Evolutionary conservation across 2,329 filamentous ascomycete species (phyloP), one percentile per base, ranked within the genome.

Genomic region (Phyllosticta ampelicida): DNA sequence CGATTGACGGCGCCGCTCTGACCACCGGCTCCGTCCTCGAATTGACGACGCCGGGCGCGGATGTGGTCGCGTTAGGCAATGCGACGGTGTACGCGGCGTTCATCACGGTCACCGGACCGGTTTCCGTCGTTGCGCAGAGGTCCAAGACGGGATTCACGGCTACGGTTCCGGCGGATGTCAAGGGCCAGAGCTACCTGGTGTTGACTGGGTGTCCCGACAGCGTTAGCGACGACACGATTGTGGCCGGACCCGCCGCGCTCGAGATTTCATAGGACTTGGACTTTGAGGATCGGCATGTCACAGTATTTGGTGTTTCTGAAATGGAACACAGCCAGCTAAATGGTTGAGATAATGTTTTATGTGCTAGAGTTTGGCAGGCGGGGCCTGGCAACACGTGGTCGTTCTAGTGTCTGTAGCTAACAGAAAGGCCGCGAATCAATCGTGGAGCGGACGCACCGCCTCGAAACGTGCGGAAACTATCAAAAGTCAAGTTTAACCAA

Each of bases 101-200:
- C 64, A 66, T 73, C 50, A 65, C 66, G 23, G 71, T 74, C 11
- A 65, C 68, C n/a, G 72, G 71, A 10, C 71, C 72, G 1, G 66
- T 68, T 23, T 71, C 70, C 18, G 57, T 60, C 2, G 62, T 62
- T 26, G 66, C 65, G 5, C 66, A 51, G 9, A 53, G 66, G 28
- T 65, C 64, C 29, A 60, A 63, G 3, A 65, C 65, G 9, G 66
- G 60, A 16, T 65, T 61, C 53, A 48, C 58, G 21, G 66, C 65
- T 11, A 55, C 53, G 6, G 67, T 74, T 11, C 72, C 72, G 4
- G 55, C 60, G 48, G 66, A 62, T 20, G 63, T 71, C 28, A 64
- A 67, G 5, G 74, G 74, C 9, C 73, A 75, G 62, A 71, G 63
- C 54, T 75, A 76, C 59, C 68, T 72, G 21, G 72, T 75, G 54